phyloP scores from a whole-genome alignment of 805 yeast species.

The Candida berthetii region DNA sequence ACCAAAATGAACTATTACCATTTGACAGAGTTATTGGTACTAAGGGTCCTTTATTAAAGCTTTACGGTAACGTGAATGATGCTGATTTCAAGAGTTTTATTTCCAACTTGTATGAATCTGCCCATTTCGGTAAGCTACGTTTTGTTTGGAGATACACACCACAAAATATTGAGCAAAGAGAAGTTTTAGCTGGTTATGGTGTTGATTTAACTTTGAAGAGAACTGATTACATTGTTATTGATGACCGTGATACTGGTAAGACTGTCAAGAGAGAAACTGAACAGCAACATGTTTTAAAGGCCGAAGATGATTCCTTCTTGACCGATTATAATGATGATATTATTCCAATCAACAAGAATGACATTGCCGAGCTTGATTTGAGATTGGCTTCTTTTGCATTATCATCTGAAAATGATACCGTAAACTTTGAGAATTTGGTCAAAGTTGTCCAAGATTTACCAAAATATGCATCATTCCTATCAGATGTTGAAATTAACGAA shows the following conservation, averaged over 20 bases:
- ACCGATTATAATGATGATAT: conserved; percentile 23
- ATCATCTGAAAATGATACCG: conserved; percentile 15
- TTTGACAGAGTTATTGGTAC: conserved; percentile 66
- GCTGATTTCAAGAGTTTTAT: conserved; percentile 50
- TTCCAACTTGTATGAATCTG: conserved; percentile 49
- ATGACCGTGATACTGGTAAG: conserved; percentile 39
- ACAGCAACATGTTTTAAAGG: conserved; percentile 17
- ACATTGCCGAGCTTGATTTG: conserved; percentile 30
- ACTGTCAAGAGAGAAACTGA: conserved; percentile 17
- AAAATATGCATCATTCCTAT: conserved; percentile 31
- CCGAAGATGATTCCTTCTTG: conserved; percentile 11
- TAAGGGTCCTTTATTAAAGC: conserved; percentile 43
- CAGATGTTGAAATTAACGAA: conserved; percentile 11
- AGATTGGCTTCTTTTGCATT: conserved; percentile 30
- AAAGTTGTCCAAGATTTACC: conserved; percentile 49
- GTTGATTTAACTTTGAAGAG: conserved; percentile 57
- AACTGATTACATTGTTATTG: conserved; percentile 61
- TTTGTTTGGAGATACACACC: conserved; percentile 75
- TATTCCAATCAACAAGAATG: conserved; percentile 21
- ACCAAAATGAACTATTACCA: conserved; percentile 22
- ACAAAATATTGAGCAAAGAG: conserved; percentile 13
- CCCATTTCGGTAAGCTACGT: conserved; percentile 57
- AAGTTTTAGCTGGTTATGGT: conserved; percentile 55
- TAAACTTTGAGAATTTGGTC: conserved; percentile 31
- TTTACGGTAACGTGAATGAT: conserved; percentile 63